Conservation (phyloP, 2,329 filamentous ascomycete genomes). For the Aspergillus thermomutatus region DNA sequence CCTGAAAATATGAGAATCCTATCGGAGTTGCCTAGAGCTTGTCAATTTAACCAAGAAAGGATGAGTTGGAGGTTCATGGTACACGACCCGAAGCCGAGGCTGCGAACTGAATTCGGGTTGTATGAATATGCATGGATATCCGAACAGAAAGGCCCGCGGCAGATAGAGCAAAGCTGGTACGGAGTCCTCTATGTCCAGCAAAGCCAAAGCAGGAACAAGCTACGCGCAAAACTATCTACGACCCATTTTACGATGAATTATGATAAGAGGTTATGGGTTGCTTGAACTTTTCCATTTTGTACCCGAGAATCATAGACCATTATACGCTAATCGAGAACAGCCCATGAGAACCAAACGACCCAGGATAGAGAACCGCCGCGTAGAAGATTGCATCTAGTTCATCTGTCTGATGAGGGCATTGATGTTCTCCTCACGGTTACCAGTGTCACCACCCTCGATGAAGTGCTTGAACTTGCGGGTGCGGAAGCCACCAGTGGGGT, state of each 20-base stretch:
- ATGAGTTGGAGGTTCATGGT: neutral
- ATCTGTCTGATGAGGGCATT: constrained; percentile 95
- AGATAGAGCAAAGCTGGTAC: neutral
- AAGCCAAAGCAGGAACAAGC: neutral
- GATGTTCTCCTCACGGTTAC: constrained; percentile 98
- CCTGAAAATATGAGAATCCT: neutral
- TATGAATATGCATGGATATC: too few species aligned
- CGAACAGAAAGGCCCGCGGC: neutral
- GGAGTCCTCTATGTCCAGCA: neutral
- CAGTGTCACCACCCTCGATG: constrained; percentile 96
- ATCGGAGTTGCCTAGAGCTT: neutral
- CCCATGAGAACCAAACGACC: constrained; percentile 33
- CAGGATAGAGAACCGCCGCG: constrained; percentile 21
- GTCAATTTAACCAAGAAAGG: neutral
- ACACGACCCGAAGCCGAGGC: neutral
- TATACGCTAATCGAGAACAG: constrained; percentile 31
- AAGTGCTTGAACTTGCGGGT: constrained; percentile 98
- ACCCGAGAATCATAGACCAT: constrained; percentile 34
- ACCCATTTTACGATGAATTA: neutral
- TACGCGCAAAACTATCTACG: neutral
- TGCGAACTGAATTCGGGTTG: neutral
- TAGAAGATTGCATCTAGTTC: constrained; percentile 64
- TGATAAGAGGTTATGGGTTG: constrained; percentile 21
- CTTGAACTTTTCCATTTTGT: constrained; percentile 28
- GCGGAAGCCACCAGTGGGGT: constrained; percentile 95